Conservation (phyloP, 78 protist genomes). For the Dictyostelium discoideum region DNA sequence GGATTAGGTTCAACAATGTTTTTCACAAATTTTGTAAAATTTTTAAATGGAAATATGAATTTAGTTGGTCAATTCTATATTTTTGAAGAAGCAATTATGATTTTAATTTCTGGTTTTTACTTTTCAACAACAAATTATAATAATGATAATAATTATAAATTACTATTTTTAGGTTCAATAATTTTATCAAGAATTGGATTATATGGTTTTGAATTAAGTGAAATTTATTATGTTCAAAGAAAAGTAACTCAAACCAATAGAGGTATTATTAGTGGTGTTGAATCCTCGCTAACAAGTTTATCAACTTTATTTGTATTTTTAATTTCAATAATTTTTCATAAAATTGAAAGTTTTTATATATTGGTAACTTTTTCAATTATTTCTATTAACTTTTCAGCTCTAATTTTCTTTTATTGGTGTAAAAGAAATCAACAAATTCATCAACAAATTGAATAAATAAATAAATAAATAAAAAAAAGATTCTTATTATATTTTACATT, state of each 20-base stretch:
- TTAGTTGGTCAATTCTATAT: not conserved
- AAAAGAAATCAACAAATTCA: not conserved
- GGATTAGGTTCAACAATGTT: conserved; percentile 17
- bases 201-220: conserved; percentile 44
- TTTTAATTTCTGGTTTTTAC: not conserved
- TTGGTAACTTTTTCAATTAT: not conserved
- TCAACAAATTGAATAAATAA: not conserved
- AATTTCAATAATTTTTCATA: not conserved
- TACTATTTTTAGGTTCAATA: not conserved
- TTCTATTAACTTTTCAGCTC: not conserved
- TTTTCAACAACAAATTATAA: not conserved
- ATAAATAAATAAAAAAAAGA: too few species aligned
- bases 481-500: not conserved
- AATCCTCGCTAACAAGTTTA: conserved; percentile 21
- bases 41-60: not conserved
- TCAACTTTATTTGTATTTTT: conserved; percentile 9
- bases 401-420: not conserved
- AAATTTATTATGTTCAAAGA: conserved; percentile 29
- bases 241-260: not conserved
- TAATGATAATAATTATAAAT: too few species aligned
- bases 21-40: not conserved
- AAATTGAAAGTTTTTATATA: not conserved
- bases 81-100: not conserved
- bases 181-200: conserved; percentile 39
- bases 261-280: conserved; percentile 54